Evolutionary conservation across 2,329 filamentous ascomycete genomes (phyloP).

Genomic region (Exserohilum rostratum): DNA sequence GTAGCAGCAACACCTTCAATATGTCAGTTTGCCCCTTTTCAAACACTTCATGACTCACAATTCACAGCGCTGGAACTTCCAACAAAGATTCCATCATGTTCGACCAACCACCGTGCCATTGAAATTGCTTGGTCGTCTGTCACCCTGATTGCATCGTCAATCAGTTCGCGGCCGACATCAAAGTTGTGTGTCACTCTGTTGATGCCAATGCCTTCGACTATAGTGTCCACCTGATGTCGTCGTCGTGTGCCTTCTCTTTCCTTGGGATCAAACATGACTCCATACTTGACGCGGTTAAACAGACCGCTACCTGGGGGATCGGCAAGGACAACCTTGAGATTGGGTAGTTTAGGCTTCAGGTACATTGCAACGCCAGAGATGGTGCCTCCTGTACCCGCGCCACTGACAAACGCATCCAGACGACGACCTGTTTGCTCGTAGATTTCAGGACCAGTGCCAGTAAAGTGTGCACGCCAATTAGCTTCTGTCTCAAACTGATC

Average conservation of each 20-base stretch:
- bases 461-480: constrained; percentile 85
- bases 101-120: constrained; percentile 97
- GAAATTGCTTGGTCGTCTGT: constrained; percentile 85
- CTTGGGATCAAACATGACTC: constrained; percentile 91
- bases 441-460: constrained; percentile 88
- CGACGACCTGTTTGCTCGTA: constrained; percentile 74
- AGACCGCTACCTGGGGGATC: constrained; percentile 94
- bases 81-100: constrained; percentile 92
- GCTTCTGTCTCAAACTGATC: constrained; percentile 94
- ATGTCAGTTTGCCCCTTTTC: constrained; percentile 19
- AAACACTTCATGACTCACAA: constrained; percentile 59
- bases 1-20: constrained; percentile 68
- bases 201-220: constrained; percentile 95
- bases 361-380: constrained; percentile 84
- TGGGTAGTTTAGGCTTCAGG: constrained; percentile 73
- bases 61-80: constrained; percentile 98
- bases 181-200: constrained; percentile 96
- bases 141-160: constrained; percentile 89
- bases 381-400: constrained; percentile 93
- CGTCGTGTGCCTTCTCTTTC: constrained; percentile 90
- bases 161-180: constrained; percentile 79
- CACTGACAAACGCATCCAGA: constrained; percentile 87
- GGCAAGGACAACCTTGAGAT: constrained; percentile 77
- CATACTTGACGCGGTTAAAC: constrained; percentile 88
- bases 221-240: constrained; percentile 89